These are phyloP conservation scores for Mortierella alpina DNA, from an alignment of 192 early-diverging fungal genomes.

Conservation along the genomic window DNA sequence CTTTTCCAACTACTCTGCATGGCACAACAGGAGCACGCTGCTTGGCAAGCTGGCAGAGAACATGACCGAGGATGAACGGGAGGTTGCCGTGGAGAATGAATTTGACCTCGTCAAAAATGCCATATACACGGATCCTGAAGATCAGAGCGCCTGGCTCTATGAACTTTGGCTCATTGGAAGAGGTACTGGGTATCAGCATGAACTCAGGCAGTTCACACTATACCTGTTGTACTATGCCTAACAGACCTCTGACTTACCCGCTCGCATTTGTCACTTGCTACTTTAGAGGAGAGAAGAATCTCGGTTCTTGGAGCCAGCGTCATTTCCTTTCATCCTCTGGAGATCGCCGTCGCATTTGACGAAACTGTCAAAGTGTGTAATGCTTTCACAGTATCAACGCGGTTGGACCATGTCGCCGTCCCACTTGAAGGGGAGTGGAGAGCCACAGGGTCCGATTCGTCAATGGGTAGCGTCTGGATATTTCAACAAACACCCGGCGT, in stretches of 20 bases:
- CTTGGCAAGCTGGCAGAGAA: conserved; percentile 65
- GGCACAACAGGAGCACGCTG: conserved; percentile 94
- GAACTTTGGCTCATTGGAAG: conserved; percentile 90
- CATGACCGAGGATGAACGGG: conserved; percentile 56
- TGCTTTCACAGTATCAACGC: conserved; percentile 30
- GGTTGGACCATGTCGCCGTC: conserved; percentile 22
- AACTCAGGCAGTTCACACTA: neutral
- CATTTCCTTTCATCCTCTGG: conserved; percentile 37
- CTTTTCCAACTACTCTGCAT: conserved; percentile 98
- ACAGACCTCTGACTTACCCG: neutral
- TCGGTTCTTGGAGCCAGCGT: conserved; percentile 46
- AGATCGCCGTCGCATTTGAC: conserved; percentile 55
- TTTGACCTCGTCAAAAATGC: conserved; percentile 89
- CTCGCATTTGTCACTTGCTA: neutral
- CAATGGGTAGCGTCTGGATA: conserved; percentile 37
- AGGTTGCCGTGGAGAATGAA: conserved; percentile 64
- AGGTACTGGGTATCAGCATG: conserved; percentile 30
- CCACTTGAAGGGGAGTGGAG: conserved; percentile 46
- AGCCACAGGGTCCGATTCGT: conserved; percentile 36
- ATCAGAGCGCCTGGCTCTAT: conserved; percentile 98
- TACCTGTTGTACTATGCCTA: neutral
- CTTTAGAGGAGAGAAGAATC: conserved; percentile 36
- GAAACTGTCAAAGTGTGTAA: conserved; percentile 40
- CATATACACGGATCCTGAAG: conserved; percentile 95
- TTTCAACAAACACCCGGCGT: conserved; percentile 32